Evolutionary conservation across 2,329 filamentous ascomycete species (phyloP), one percentile per base, ranked within the genome.

Genomic region (Fusarium musae): DNA sequence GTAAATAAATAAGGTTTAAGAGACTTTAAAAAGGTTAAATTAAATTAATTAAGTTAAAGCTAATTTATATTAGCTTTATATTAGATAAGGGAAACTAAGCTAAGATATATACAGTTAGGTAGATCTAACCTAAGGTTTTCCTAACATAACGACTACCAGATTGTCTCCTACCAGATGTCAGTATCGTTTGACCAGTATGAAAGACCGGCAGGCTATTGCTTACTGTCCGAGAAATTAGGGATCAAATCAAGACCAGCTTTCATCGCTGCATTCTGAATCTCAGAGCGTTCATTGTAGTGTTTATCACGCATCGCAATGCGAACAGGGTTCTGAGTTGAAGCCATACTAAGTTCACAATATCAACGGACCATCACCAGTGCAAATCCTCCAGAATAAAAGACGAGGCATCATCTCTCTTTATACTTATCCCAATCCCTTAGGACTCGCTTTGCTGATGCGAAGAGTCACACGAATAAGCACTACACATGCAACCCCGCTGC

Each of bases 231-330:
- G 2, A 62, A 62, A 1, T 10, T 37, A 1, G 63, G 66, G 4
- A 69, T 62, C 16, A 69, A n/a, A 1, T 52, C 32, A 11, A 69
- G 56, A 0, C 66, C 66, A 2, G 56, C 66, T 37, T 56, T 34
- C 28, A 69, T 36, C 1, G 56, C 63, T 1, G 50, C 63, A 15
- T 62, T 6, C 8, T 69, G 66, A 11, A 69, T 69, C 1, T 69
- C 66, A 4, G 50, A 67, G 19, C 66, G 39, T 11, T 69, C 39
- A 28, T 69, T 69, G 3, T 69, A 69, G 16, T 58, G 57, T 10
- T 69, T 57, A 5, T 67, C 39, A 0, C 63, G 63, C 63, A 69
- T 69, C 10, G 66, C 66, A 43, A 69, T 69, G 37, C 63, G 63
- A 1, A 53, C 50, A 28, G 43, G 7, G 0, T 46, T 21, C 3